phyloP scores from a whole-genome alignment of 1,284 basidiomycete species.

The Stygiomarasmius scandens region DNA sequence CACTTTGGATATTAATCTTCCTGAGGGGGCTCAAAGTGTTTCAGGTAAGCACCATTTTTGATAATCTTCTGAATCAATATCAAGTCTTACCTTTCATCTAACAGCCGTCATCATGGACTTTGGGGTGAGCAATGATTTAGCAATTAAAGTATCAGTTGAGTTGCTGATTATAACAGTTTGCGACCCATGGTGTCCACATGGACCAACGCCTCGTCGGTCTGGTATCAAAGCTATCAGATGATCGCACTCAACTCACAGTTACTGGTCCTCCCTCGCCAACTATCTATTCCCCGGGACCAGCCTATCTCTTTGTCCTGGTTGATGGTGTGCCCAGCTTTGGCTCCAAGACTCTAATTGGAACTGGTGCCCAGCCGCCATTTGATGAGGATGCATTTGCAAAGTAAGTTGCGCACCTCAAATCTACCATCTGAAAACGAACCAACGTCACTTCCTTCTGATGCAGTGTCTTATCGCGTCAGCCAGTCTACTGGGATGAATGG shows the following conservation, averaged over 20 bases:
- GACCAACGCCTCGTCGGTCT: constrained; percentile 53
- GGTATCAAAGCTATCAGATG: constrained; percentile 25
- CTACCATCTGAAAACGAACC: neutral
- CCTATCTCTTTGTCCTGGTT: constrained; percentile 54
- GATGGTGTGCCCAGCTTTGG: constrained; percentile 32
- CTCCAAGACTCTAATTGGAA: constrained; percentile 20
- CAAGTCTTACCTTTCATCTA: too few species aligned
- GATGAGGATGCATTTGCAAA: constrained; percentile 21
- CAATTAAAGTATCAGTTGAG: too few species aligned
- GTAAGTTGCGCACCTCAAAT: too few species aligned
- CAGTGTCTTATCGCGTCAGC: constrained; percentile 20
- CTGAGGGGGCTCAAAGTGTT: constrained; percentile 17
- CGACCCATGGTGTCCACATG: constrained; percentile 54
- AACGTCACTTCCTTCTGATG: neutral
- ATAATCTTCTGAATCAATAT: too few species aligned
- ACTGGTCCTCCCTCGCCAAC: constrained; percentile 43
- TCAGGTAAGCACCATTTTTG: neutral
- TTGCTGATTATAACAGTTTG: constrained; percentile 26
- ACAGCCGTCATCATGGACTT: constrained; percentile 48
- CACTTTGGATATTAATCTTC: constrained; percentile 17
- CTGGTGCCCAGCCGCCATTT: constrained; percentile 18
- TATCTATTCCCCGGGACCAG: constrained; percentile 59
- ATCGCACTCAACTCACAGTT: constrained; percentile 36
- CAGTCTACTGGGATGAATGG: constrained; percentile 32
- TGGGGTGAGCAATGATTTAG: constrained; percentile 24